A percentile compares a stretch with the other conserved stretches of the same genome.
These are phyloP conservation scores for Microcyclospora pomicola DNA, from an alignment of 2,329 filamentous ascomycete species.

Conservation along the genomic window DNA sequence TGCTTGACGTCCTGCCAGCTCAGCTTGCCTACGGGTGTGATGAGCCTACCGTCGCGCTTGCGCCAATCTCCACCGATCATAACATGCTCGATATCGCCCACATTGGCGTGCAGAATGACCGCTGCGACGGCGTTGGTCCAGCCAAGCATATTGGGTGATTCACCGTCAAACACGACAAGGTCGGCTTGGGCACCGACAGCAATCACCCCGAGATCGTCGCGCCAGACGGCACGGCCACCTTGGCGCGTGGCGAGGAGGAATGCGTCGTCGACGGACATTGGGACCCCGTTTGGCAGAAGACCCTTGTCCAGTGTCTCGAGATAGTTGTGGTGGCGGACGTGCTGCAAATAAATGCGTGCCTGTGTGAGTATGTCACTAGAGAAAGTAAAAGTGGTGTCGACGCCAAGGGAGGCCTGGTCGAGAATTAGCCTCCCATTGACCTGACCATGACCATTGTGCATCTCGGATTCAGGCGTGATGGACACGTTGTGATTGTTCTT, in stretches of 20 bases:
- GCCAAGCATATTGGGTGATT: constrained; percentile 37
- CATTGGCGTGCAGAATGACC: constrained; percentile 40
- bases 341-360: constrained; percentile 42
- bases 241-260: constrained; percentile 42
- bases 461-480: constrained; percentile 45
- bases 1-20: constrained; percentile 4
- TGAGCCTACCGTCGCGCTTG: constrained; percentile 30
- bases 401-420: constrained; percentile 31
- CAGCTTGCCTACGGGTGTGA: constrained; percentile 1
- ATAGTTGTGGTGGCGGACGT: constrained; percentile 28
- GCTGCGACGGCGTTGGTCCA: constrained; percentile 44
- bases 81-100: constrained; percentile 40
- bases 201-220: constrained; percentile 39
- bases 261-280: constrained; percentile 41
- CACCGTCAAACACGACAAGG: constrained; percentile 39
- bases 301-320: constrained; percentile 27
- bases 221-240: constrained; percentile 38
- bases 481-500: constrained; percentile 40
- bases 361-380: constrained; percentile 29
- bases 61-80: constrained; percentile 36
- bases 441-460: constrained; percentile 44
- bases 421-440: constrained; percentile 29
- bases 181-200: constrained; percentile 40
- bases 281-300: constrained; percentile 33
- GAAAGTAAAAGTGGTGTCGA: constrained; percentile 12